phyloP scores from a whole-genome alignment of 805 yeast genomes.

The Saccharomycopsis guyanensis region DNA sequence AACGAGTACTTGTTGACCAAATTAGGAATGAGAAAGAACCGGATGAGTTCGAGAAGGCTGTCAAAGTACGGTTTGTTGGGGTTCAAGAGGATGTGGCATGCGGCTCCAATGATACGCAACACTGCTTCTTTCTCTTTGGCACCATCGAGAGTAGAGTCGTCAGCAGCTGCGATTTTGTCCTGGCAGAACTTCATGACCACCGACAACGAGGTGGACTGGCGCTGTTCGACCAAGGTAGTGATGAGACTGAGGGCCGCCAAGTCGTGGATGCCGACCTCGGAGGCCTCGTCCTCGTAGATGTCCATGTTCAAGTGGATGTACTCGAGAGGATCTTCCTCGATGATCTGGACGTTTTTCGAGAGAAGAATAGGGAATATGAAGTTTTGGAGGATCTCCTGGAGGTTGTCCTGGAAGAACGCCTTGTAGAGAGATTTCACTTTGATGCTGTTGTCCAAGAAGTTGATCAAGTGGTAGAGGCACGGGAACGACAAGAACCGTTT shows the following conservation, averaged over 20 bases:
- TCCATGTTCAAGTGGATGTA: constrained; percentile 71
- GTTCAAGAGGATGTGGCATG: constrained; percentile 50
- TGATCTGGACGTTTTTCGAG: constrained; percentile 62
- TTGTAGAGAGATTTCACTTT: constrained; percentile 57
- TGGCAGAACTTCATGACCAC: constrained; percentile 57
- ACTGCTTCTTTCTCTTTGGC: constrained; percentile 73
- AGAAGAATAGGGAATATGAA: constrained; percentile 72
- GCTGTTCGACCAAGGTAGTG: constrained; percentile 61
- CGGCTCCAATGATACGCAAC: constrained; percentile 67
- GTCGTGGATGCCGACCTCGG: constrained; percentile 51
- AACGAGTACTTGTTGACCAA: constrained; percentile 56
- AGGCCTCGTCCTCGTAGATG: constrained; percentile 50
- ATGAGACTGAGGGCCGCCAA: constrained; percentile 71
- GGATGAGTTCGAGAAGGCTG: constrained; percentile 57
- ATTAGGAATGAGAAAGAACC: constrained; percentile 61
- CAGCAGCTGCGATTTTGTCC: constrained; percentile 33
- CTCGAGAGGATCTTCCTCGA: constrained; percentile 84
- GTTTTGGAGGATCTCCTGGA: constrained; percentile 56
- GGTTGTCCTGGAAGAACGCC: constrained; percentile 51
- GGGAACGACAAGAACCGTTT: constrained; percentile 64
- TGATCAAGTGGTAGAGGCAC: constrained; percentile 55
- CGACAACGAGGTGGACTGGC: constrained; percentile 51
- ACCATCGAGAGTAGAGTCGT: constrained; percentile 37
- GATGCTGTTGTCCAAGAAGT: constrained; percentile 56
- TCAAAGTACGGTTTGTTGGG: constrained; percentile 50